These are phyloP conservation scores for Proliferodiscus dingleyae DNA, from an alignment of 2,329 filamentous ascomycete genomes.

Conservation along the genomic window DNA sequence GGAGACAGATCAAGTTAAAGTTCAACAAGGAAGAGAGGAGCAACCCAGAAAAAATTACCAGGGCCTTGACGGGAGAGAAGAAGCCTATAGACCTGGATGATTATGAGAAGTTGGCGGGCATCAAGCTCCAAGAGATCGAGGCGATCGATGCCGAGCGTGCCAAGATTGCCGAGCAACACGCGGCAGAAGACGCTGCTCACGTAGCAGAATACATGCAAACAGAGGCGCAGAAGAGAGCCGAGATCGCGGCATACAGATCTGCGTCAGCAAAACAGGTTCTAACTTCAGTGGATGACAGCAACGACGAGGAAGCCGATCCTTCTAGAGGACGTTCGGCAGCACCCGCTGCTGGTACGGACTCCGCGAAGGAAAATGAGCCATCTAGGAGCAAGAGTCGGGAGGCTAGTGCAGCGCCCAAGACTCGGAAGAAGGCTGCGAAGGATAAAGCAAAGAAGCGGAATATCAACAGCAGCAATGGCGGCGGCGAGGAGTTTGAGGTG, in stretches of 20 bases:
- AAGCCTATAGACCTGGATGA: constrained; percentile 56
- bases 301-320: constrained; percentile 10
- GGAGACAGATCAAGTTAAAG: constrained; percentile 74
- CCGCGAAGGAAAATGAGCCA: constrained; percentile 21
- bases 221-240: constrained; percentile 26
- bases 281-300: constrained; percentile 11
- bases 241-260: constrained; percentile 15
- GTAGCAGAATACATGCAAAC: constrained; percentile 34
- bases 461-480: constrained; percentile 23
- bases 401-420: constrained; percentile 15
- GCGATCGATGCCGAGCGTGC: constrained; percentile 50
- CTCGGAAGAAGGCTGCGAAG: constrained; percentile 13
- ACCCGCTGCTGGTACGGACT: constrained; percentile 6
- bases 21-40: constrained; percentile 74
- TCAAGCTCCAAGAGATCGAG: constrained; percentile 51
- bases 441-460: constrained; percentile 27
- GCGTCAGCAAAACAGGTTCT: constrained; percentile 14
- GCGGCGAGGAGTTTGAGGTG: constrained; percentile 29
- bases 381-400: constrained; percentile 10
- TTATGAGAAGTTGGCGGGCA: constrained; percentile 50
- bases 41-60: constrained; percentile 58
- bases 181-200: constrained; percentile 42
- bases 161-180: constrained; percentile 39
- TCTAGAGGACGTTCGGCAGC: constrained; percentile 1
- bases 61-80: constrained; percentile 57